phyloP scores from a whole-genome alignment of 1,284 basidiomycete genomes.

The Thecaphora thlaspeos region DNA sequence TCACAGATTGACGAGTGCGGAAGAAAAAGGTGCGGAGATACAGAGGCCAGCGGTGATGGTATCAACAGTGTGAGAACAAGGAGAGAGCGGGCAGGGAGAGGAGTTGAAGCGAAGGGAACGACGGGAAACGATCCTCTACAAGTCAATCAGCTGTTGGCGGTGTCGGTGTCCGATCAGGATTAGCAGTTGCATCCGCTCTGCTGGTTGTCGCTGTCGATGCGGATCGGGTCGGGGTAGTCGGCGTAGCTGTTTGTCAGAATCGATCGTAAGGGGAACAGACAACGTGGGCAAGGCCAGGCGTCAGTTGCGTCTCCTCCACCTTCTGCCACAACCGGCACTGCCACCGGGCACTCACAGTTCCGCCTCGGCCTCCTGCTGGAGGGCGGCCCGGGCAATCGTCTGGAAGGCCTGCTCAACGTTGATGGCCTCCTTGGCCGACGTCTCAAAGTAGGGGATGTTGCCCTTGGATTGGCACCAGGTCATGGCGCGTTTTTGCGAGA shows the following conservation, averaged over 20 bases:
- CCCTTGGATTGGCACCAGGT: slow-evolving; percentile 99
- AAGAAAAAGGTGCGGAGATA: too few relatives aligned
- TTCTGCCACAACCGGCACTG: too few relatives aligned
- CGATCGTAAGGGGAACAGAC: neutral
- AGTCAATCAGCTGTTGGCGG: too few relatives aligned
- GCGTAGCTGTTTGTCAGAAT: slow-evolving; percentile 70
- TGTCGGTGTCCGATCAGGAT: too few relatives aligned
- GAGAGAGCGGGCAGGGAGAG: slow-evolving; percentile 1
- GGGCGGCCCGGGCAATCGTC: slow-evolving; percentile 95
- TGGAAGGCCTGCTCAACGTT: slow-evolving; percentile 99
- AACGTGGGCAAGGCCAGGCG: too few relatives aligned
- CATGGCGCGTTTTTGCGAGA: slow-evolving; percentile 99
- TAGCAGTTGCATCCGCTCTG: slow-evolving; percentile 91
- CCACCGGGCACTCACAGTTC: slow-evolving; percentile 79
- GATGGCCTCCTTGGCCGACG: slow-evolving; percentile 98
- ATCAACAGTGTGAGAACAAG: neutral
- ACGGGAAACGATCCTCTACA: too few relatives aligned
- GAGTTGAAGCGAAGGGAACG: neutral
- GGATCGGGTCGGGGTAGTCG: slow-evolving; percentile 98
- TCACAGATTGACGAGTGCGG: too few relatives aligned
- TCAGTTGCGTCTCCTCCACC: too few relatives aligned
- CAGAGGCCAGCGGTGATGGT: too few relatives aligned
- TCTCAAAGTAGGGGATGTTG: slow-evolving; percentile 99
- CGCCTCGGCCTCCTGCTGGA: slow-evolving; percentile 94
- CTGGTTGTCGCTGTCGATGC: slow-evolving; percentile 87